Evolutionary conservation across 306 rosid genomes (phyloP), one percentile per base, ranked within the genome.

Genomic region (Cucumis hystrix): DNA sequence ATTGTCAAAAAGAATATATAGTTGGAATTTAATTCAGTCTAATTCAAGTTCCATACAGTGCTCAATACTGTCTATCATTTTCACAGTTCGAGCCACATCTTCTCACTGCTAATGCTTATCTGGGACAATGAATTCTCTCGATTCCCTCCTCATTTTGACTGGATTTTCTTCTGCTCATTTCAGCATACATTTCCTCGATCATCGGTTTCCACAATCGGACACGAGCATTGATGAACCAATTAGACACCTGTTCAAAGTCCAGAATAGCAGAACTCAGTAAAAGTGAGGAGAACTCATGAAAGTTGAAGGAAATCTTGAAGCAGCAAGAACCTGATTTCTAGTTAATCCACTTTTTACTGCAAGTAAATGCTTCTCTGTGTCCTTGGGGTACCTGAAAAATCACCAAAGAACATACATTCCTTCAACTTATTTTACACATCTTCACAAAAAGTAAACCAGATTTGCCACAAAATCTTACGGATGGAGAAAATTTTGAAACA

Each of bases 401-500:
- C 59, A 79, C 74, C 75, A 56, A 72, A 35, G 51, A 45, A 65
- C 51, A 16, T 39, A 15, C 72, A 65, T 17, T 16, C 15, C 43
- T 37, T 65, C 66, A 40, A 61, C 52, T 66, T 66, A 33, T 8
- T 65, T 16, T 35, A 65, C 47, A 4, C 17, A 72, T 10, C 57
- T 41, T 43, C 21, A 25, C 21, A 25, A 10, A 28, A 39, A 6
- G 41, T 43, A 57, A 56, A 39, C 35, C 68, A 60, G 18, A 76
- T 16, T 40, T 10, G 6, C 41, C 10, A 0, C 15, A 23, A 49
- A 63, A 47, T 78, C 96, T 87, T 78, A 95, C 97, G 99, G 99
- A 85, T 92, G 97, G 78, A 95, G 97, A 81, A 95, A 95, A 83
- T 95, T 95, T 75, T 90, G 97, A 88, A 92, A 95, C 97, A 95